Base-by-base conservation (phyloP, 441 rosid species). In the Adansonia rubrostipa region DNA sequence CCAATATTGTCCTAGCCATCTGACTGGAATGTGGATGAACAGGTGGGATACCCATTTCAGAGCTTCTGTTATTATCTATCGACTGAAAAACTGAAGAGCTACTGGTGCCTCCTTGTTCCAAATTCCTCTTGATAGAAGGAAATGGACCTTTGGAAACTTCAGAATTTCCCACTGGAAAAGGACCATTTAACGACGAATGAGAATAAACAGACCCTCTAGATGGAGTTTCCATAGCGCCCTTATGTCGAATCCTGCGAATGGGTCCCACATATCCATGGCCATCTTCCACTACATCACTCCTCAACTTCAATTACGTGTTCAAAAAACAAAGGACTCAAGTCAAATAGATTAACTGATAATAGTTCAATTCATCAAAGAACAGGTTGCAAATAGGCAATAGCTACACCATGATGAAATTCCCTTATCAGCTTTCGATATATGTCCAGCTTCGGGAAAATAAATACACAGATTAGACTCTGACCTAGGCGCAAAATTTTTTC, bases 1-100 rank as follows among this genome's bases (percentile, higher is more conserved):
- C 99, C 85, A 92, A 57, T 84, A 95, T 95, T 78, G 84, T 91
- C 80, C 87, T 85, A 76, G 97, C 97, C 50, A 83, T 79, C 90
- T 86, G 92, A 85, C 88, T 89, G 75, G 98, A 91, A 82, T 91
- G 95, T 19, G 88, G 45, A 73, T 88, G 98, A 77, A 86, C 93
- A 60, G 80, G 81, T 13, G 89, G 87, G 75, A 77, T 83, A 80
- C 85, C 82, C 72, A 77, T 78, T 70, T 88, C 90, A 64, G 84
- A 78, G 76, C 79, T 84, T 75, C 77, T 80, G 11, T 85, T 88
- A 56, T 80, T 76, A 6, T 86, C 82, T 3, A 73, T 58, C 78
- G 78, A 76, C 57, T 81, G 85, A 73, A 83, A 82, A 79, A 72
- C 78, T 44, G 85, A 78, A 69, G 86, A 80, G 82, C 80, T 76